Evolutionary conservation across 306 rosid genomes (phyloP).

Genomic region (Quercus suber): DNA sequence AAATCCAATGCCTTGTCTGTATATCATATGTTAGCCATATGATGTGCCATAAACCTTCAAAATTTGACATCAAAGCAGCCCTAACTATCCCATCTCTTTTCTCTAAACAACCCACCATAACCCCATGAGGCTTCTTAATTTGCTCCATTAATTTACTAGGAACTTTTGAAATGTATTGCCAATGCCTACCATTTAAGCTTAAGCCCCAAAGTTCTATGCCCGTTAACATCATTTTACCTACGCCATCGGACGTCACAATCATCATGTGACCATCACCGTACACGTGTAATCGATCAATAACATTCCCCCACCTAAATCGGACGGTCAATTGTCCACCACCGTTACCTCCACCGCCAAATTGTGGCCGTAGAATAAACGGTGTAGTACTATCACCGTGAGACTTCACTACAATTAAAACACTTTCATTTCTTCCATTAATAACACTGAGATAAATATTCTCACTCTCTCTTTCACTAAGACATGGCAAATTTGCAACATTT

Average conservation of each 20-base stretch:
- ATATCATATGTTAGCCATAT: constrained; percentile 41
- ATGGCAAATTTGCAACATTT: constrained; percentile 5
- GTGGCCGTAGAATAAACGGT: constrained; percentile 41
- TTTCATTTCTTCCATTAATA: constrained; percentile 38
- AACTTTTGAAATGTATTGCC: constrained; percentile 45
- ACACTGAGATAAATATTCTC: constrained; percentile 28
- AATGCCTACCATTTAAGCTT: constrained; percentile 27
- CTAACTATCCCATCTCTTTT: constrained; percentile 38
- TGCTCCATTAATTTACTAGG: constrained; percentile 23
- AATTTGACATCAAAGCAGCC: constrained; percentile 50
- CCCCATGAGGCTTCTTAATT: constrained; percentile 49
- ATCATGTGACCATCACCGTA: constrained; percentile 71
- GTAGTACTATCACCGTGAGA: not conserved
- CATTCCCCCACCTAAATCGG: constrained; percentile 46
- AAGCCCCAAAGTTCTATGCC: constrained; percentile 59
- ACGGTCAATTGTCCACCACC: constrained; percentile 16
- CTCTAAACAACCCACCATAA: constrained; percentile 67
- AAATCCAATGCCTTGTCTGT: constrained; percentile 29
- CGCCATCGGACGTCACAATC: constrained; percentile 41
- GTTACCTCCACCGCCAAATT: not conserved
- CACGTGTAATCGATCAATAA: constrained; percentile 49
- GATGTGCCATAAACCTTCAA: constrained; percentile 56
- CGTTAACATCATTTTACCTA: constrained; percentile 24
- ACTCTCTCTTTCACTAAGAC: constrained; percentile 16
- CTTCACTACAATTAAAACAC: constrained; percentile 30